Percentiles rank a stretch among this genome's conserved stretches.
These are phyloP conservation scores for Pholiota adiposa DNA, from an alignment of 1,284 basidiomycete genomes.

Conservation along the genomic window DNA sequence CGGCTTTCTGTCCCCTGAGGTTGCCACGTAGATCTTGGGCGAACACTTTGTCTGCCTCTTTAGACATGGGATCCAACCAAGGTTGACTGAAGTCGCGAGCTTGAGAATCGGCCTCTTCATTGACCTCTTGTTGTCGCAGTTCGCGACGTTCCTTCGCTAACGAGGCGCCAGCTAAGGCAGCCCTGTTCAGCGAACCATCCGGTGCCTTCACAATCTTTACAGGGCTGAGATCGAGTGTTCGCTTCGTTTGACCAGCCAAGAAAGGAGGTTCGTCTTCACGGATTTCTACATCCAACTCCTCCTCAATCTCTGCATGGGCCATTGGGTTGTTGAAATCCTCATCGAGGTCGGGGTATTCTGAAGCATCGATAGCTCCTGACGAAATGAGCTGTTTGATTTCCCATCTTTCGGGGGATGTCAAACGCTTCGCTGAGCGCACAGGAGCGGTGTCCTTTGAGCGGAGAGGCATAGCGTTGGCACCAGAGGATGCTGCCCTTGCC, in stretches of 20 bases:
- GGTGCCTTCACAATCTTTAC: slow-evolving; percentile 97
- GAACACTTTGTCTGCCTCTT: slow-evolving; percentile 84
- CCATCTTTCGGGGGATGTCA: slow-evolving; percentile 98
- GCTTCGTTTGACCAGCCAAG: slow-evolving; percentile 94
- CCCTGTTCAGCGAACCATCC: slow-evolving; percentile 93
- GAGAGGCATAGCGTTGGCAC: slow-evolving; percentile 73
- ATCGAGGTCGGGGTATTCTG: slow-evolving; percentile 96
- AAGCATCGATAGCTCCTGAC: slow-evolving; percentile 89
- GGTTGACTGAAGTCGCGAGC: slow-evolving; percentile 92
- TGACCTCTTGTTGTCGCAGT: slow-evolving; percentile 91
- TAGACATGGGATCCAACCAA: slow-evolving; percentile 98
- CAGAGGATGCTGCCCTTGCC: slow-evolving; percentile 63
- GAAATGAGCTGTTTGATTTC: slow-evolving; percentile 99
- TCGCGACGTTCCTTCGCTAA: slow-evolving; percentile 96
- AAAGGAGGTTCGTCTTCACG: slow-evolving; percentile 98
- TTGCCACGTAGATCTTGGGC: slow-evolving; percentile 92
- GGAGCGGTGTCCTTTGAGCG: slow-evolving; percentile 55
- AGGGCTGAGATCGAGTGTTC: slow-evolving; percentile 93
- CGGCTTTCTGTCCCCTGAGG: slow-evolving; percentile 81
- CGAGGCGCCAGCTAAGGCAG: slow-evolving; percentile 91
- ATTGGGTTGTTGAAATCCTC: slow-evolving; percentile 85
- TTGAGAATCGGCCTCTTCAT: slow-evolving; percentile 94
- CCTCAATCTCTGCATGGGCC: slow-evolving; percentile 87
- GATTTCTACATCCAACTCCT: slow-evolving; percentile 97
- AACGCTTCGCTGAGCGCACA: slow-evolving; percentile 82